phyloP scores from a whole-genome alignment of 2,329 filamentous ascomycete genomes.

The Epichloe glyceriae region DNA sequence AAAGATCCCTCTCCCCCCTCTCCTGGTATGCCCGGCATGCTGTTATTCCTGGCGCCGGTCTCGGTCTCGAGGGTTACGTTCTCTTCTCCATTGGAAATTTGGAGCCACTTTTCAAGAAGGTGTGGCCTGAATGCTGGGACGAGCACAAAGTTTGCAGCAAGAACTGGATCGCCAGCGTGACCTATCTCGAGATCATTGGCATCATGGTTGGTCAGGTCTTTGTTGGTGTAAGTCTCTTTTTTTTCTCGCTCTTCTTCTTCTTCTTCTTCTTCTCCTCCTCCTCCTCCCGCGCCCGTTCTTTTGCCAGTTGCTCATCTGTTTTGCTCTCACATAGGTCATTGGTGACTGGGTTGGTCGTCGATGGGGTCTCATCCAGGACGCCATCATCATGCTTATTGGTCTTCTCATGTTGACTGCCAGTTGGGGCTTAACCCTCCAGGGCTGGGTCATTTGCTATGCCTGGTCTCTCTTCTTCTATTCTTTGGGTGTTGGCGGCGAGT shows the following conservation, averaged over 20 bases:
- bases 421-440: constrained; percentile 77
- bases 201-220: constrained; percentile 89
- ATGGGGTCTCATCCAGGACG: constrained; percentile 93
- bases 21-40: constrained; percentile 81
- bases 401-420: constrained; percentile 82
- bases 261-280: neutral
- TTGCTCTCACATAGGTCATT: constrained; percentile 28
- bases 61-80: constrained; percentile 89
- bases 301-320: constrained; percentile 8
- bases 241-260: neutral
- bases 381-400: constrained; percentile 83
- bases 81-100: constrained; percentile 95
- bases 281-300: neutral
- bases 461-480: constrained; percentile 78
- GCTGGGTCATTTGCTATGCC: constrained; percentile 95
- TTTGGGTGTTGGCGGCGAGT: constrained; percentile 67
- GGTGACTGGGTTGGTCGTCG: constrained; percentile 74
- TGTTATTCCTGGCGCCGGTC: constrained; percentile 81
- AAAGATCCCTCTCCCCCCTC: constrained; percentile 74
- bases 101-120: constrained; percentile 62
- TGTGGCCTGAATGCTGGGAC: constrained; percentile 71
- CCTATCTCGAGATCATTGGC: constrained; percentile 85
- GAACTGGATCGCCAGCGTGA: constrained; percentile 73
- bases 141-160: constrained; percentile 51
- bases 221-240: constrained; percentile 52